Percentiles rank a stretch among this genome's conserved stretches.
phyloP scores from a whole-genome alignment of 2,329 filamentous ascomycete species.

The Trichoderma koningii region DNA sequence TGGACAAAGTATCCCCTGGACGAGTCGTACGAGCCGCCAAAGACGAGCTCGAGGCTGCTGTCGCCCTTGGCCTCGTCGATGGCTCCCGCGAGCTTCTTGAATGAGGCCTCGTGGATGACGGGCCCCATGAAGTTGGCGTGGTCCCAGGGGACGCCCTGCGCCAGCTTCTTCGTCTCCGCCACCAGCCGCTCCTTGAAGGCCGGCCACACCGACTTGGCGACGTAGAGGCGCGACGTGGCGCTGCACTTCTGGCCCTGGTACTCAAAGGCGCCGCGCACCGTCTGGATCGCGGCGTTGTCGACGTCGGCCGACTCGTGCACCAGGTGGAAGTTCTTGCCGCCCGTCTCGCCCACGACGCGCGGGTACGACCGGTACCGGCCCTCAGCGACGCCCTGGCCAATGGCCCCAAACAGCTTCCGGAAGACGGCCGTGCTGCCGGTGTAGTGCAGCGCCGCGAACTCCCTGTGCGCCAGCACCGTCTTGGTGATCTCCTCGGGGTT shows the following conservation, averaged over 20 bases:
- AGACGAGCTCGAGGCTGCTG: slow-evolving; percentile 68
- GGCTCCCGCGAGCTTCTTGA: slow-evolving; percentile 74
- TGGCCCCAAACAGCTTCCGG: slow-evolving; percentile 83
- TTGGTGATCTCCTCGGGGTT: slow-evolving; percentile 83
- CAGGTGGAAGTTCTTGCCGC: slow-evolving; percentile 92
- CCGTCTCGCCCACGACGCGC: slow-evolving; percentile 85
- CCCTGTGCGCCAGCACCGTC: slow-evolving; percentile 70
- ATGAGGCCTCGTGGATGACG: slow-evolving; percentile 79
- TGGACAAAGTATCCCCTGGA: slow-evolving; percentile 81
- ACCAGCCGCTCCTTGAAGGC: slow-evolving; percentile 68
- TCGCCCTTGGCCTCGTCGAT: slow-evolving; percentile 83
- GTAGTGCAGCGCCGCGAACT: slow-evolving; percentile 92
- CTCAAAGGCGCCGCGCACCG: slow-evolving; percentile 84
- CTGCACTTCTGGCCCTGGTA: slow-evolving; percentile 92
- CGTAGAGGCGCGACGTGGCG: slow-evolving; percentile 78
- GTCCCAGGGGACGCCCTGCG: slow-evolving; percentile 67
- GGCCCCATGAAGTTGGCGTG: slow-evolving; percentile 82
- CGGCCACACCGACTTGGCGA: slow-evolving; percentile 73
- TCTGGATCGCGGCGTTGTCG: slow-evolving; percentile 77
- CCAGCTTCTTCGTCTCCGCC: slow-evolving; percentile 68
- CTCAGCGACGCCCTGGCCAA: slow-evolving; percentile 77
- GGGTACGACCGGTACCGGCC: slow-evolving; percentile 84
- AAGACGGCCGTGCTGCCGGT: slow-evolving; percentile 92
- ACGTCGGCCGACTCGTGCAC: slow-evolving; percentile 77
- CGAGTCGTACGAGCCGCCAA: slow-evolving; percentile 75